Conservation (phyloP, 148 eudicot genomes). For the Agrostemma githago region DNA sequence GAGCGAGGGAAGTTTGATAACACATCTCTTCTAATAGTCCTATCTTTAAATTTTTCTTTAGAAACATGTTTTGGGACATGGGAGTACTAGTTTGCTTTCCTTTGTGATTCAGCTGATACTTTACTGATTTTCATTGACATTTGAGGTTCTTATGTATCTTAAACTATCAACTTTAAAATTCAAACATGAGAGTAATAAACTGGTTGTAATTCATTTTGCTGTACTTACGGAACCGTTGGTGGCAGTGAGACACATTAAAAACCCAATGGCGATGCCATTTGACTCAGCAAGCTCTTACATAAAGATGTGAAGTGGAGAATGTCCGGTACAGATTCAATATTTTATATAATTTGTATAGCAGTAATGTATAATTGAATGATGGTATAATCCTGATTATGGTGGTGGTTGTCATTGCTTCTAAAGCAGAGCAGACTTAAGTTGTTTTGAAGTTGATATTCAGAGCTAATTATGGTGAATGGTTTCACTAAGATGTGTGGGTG, state of each 20-base stretch:
- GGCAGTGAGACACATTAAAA: neutral
- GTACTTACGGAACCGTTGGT: neutral
- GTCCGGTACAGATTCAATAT: neutral
- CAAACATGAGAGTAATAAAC: neutral
- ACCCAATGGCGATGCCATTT: neutral
- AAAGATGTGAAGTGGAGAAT: neutral
- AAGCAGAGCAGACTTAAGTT: neutral
- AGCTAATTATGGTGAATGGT: slow-evolving; percentile 2
- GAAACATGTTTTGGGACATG: neutral
- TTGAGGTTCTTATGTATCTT: neutral
- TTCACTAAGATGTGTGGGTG: slow-evolving; percentile 8
- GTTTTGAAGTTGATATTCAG: neutral
- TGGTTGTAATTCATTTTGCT: neutral
- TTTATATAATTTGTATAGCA: neutral
- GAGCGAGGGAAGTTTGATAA: neutral
- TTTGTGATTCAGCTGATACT: neutral
- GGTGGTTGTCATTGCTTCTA: neutral
- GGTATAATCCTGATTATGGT: neutral
- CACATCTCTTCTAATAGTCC: neutral
- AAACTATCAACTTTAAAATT: neutral
- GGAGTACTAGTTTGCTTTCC: neutral
- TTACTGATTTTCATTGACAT: neutral
- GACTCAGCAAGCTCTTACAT: neutral
- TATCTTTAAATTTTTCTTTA: neutral
- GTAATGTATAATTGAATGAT: neutral